Evolutionary conservation across 139 green algal genomes (phyloP).

Genomic region (Chlorella sp.): DNA sequence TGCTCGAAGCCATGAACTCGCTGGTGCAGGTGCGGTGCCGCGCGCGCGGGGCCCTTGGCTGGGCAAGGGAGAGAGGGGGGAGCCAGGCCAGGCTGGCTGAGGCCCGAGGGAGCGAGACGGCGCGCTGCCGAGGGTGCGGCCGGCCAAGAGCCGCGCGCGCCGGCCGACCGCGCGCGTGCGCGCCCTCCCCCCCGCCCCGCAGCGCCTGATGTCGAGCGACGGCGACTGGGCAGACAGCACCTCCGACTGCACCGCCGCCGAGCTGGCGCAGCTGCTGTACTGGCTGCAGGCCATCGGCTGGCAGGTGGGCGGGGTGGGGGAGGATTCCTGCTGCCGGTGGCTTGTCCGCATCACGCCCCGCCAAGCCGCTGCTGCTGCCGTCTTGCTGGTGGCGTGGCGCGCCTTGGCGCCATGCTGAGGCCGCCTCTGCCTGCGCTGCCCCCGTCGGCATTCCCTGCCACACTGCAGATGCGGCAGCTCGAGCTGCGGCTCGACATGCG

Average conservation of each 20-base stretch:
- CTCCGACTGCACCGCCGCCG: constrained; percentile 46
- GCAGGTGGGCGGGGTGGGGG: neutral
- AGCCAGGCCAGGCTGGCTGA: neutral
- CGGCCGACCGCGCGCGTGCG: too few species aligned
- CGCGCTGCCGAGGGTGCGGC: neutral
- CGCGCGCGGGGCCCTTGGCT: constrained; percentile 75
- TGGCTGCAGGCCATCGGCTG: constrained; percentile 37
- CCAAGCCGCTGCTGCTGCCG: neutral
- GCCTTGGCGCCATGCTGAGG: too few species aligned
- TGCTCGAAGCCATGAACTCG: constrained; percentile 83
- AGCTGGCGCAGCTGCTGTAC: constrained; percentile 77
- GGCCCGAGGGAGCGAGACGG: neutral
- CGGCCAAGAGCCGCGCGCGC: too few species aligned
- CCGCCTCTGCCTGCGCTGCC: too few species aligned
- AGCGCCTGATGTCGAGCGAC: too few species aligned
- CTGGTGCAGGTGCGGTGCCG: constrained; percentile 83
- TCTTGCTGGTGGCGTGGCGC: too few species aligned
- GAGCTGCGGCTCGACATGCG: too few species aligned
- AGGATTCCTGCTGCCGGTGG: neutral
- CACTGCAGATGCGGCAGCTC: too few species aligned
- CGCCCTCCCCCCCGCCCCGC: too few species aligned
- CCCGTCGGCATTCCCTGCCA: too few species aligned
- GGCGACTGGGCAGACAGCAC: constrained; percentile 27
- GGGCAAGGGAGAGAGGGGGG: neutral
- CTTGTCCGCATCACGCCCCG: neutral